Base-by-base conservation (phyloP, 1,284 basidiomycete species). In the Xanthoconium separans region DNA sequence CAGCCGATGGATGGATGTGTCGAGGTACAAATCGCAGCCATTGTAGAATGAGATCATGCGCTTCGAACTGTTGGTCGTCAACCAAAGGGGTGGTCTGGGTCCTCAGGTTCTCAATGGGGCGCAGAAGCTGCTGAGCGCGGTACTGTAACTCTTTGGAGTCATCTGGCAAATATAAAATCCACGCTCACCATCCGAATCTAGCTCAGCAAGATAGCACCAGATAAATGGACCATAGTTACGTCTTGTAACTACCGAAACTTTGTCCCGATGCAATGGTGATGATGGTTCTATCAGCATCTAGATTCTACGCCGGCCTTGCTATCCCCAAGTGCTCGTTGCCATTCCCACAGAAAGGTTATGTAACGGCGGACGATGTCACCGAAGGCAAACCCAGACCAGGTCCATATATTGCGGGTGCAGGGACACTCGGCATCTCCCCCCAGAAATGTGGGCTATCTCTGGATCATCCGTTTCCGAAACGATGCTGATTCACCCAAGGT, bases 371-470 rank as follows among this genome's bases (percentile, higher is more conserved):
- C 66, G 85, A 92, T 65, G 89, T 93, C 16, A 62, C 70, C 7
- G 72, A 80, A 52, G 91, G 91, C 41, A 94, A 93, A 72, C 91
- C 91, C 24, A 79, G 87, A 64, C 91, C 92, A 1, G 89, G 83
- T 40, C 92, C 92, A 30, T 95, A 93, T 69, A 70, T 87, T 20
- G 77, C 79, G 1, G 87, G 85, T 18, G 87, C 87, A 31, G 61
- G 63, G 39, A 75, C 72, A 36, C 79, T 81, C 60, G 72, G 73
- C 16, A 74, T 77, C 22, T 72, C 82, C 47, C 75, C 82, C 2
- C 67, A 67, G 20, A 78, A 77, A 47, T 89, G 87, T 85, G 41
- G 29, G 75, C 62, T 18, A 9, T 40, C 27, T 15, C 29, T 2
- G 3, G 7, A n/a, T 11, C 30, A 18, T 34, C 30, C 29, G 12